Evolutionary conservation across 441 rosid genomes (phyloP), one percentile per base, ranked within the genome.

Genomic region (Hura crepitans): DNA sequence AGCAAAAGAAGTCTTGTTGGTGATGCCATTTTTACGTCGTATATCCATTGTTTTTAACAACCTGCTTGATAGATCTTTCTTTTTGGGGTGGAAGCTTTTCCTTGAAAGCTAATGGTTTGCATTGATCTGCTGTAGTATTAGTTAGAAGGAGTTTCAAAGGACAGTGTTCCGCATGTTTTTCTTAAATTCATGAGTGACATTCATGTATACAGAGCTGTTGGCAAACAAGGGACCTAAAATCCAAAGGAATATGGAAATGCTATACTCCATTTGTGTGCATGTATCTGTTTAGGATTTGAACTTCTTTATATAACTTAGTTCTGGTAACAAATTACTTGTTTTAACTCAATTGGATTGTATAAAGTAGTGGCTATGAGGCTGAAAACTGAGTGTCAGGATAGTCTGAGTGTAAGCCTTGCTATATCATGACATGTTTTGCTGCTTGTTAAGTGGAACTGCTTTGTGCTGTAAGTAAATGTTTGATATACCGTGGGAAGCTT

Each of bases 81-180:
- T 57, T 58, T 13, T 47, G 43, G 27, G 22, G 12, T 57, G 65
- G 31, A 45, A 37, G 22, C 23, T 54, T 47, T 6, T 54, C 54
- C 14, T 17, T 8, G 50, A 20, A 50, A 61, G 45, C 18, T n/a
- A 42, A n/a, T 70, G 23, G 45, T 31, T 23, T 22, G 14, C 31
- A 27, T 42, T 35, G 67, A 50, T 61, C 65, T 69, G 9, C 10
- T 58, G 17, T 66, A 28, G 43, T 22, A 23, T 39, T 42, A 42
- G 37, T 51, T 4, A 57, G 65, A 15, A 63, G 58, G 13, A 37
- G 5, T 31, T 70, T 49, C 23, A 14, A 22, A 2, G 60, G 63
- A 17, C n/a, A 8, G 15, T 54, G 0, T 28, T 35, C 39, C 7
- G 2, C 7, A 5, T 17, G 6, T 62, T 27, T 71, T 13, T 23